A percentile compares a stretch with the other conserved stretches of the same genome.
phyloP scores from a whole-genome alignment of 129 eudicot genomes.

The Chrysanthemum seticuspe region DNA sequence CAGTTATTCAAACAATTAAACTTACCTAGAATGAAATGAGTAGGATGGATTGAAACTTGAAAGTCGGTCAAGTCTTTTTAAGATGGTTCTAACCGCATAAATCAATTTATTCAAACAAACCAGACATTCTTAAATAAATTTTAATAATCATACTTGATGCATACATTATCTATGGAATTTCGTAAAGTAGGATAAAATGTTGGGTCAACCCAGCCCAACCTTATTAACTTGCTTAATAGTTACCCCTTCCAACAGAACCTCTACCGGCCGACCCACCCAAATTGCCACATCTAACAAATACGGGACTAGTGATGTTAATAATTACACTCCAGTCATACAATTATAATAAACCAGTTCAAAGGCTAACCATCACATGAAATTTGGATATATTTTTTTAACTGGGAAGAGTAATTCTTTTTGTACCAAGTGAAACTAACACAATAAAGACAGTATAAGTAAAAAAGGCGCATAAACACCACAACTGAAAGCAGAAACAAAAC shows the following conservation, averaged over 20 bases:
- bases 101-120: not conserved
- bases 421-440: not conserved
- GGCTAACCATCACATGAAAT: too few relatives aligned
- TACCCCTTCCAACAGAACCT: not conserved
- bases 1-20: not conserved
- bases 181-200: not conserved
- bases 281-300: not conserved
- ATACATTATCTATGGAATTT: not conserved
- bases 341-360: too few relatives aligned
- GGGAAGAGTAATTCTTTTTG: not conserved
- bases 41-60: not conserved
- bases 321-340: too few relatives aligned
- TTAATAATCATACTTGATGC: not conserved
- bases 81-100: not conserved
- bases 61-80: not conserved
- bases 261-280: not conserved
- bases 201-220: not conserved
- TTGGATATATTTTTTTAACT: not conserved
- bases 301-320: too few relatives aligned
- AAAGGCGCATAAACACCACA: not conserved
- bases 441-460: not conserved
- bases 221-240: not conserved
- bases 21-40: not conserved
- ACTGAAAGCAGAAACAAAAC: not conserved
- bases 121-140: not conserved